Base-by-base conservation (phyloP, 208 protist genomes). In the Leishmania tropica region DNA sequence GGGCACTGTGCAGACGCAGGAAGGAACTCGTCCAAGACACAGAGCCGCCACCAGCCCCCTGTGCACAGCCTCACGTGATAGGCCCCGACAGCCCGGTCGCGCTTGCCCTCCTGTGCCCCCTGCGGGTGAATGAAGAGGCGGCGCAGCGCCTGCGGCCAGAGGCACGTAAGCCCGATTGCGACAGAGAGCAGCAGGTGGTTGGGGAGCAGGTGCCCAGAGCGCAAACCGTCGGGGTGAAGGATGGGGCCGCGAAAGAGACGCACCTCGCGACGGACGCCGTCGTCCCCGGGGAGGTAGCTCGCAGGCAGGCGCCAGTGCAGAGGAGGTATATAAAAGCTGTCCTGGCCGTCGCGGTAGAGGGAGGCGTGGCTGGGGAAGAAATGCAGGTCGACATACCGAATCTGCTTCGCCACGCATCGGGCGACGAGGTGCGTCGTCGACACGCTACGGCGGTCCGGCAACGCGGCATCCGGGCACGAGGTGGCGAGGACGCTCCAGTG, bases 11-110 rank as follows among this genome's bases (percentile, higher is more conserved):
- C 37, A 37, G 79, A 40, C 35, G 86, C 81, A 17, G 91, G 91
- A 6, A 95, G 3, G 81, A 87, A 91, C 65, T 81, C 79, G 76
- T 95, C 92, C 28, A 95, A 79, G 51, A 92, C 40, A 42, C 90
- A 53, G 24, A 37, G 83, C 24, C 71, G 53, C 89, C 89, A 95
- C 90, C 88, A 91, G 2, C 92, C 92, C 58, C 72, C 67, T 24
- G 75, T 62, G 81, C 89, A 93, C 8, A 97, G 85, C 42, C 62
- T 67, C 6, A 96, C 85, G 65, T 89, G 90, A 74, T 90, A 94
- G 5, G 87, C 88, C 31, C 91, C 91, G 35, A 91, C 58, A 4
- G 48, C 45, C 0, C 85, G 87, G 77, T 94, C 93, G 21, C 65
- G 56, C 45, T 79, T 78, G 10, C 83, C 88, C 51, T 62, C 58